Percentiles rank a stretch among this genome's conserved stretches.
These are phyloP conservation scores for Ascomycota sp. DNA, from an alignment of 2,329 filamentous ascomycete species.

Conservation along the genomic window DNA sequence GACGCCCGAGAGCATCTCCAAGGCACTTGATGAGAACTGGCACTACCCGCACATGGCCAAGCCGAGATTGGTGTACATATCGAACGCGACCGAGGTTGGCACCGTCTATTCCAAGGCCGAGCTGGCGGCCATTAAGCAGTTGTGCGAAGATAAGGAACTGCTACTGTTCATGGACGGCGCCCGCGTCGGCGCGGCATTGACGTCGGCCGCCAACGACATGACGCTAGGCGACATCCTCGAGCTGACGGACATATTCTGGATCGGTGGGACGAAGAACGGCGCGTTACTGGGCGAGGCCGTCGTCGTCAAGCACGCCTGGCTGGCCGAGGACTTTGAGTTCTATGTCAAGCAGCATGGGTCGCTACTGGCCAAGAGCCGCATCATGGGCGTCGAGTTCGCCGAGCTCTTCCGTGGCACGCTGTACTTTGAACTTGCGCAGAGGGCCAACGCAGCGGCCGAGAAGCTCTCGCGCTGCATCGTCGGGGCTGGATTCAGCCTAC, in stretches of 20 bases:
- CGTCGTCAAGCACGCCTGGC: conserved; percentile 18
- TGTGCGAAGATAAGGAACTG: conserved; percentile 19
- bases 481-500: conserved; percentile 17
- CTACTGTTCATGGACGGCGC: conserved; percentile 26
- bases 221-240: conserved; percentile 21
- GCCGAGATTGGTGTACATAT: conserved; percentile 27
- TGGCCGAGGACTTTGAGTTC: conserved; percentile 25
- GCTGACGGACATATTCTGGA: conserved; percentile 30
- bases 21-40: conserved; percentile 22
- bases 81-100: conserved; percentile 27
- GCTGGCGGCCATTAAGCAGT: conserved; percentile 16
- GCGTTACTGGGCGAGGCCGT: conserved; percentile 27
- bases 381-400: conserved; percentile 25
- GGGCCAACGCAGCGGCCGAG: conserved; percentile 22
- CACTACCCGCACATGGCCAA: conserved; percentile 29
- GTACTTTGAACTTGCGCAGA: conserved; percentile 22
- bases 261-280: conserved; percentile 29
- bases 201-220: conserved; percentile 20
- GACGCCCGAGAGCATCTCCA: conserved; percentile 18
- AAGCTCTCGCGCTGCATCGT: conserved; percentile 20
- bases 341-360: conserved; percentile 29
- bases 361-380: conserved; percentile 24
- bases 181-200: conserved; percentile 20
- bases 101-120: conserved; percentile 23
- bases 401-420: conserved; percentile 23